Evolutionary conservation across 148 eudicot genomes (phyloP), one percentile per base, ranked within the genome.

Genomic region (Rhododendron mucronatum): DNA sequence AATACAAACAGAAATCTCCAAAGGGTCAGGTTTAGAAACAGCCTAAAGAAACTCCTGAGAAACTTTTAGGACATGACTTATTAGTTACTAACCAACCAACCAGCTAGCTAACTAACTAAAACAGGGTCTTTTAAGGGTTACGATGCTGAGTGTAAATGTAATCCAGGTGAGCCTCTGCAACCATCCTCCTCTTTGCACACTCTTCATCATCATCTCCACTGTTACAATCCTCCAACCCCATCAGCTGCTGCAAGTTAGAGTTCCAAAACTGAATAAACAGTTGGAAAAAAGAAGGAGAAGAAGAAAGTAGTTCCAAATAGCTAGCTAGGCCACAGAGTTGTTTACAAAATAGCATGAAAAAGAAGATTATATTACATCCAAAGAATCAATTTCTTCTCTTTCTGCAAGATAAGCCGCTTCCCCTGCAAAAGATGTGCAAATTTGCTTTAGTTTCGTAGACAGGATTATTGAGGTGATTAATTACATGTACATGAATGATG

Each of bases 131-230:
- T 14, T 74, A 89, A 28, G 92, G 92, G 50, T 33, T 88, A 2
- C 85, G 88, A 30, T 89, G 87, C 86, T 92, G 94, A 55, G 92
- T 92, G 91, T 92, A 92, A 75, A 92, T 92, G 85, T 81, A 81
- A 33, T 92, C 94, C 84, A 91, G 87, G 83, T 92, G 91, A 86
- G 88, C 92, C 88, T 92, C 92, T 87, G 91, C 82, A 77, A 82
- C 35, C 53, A 92, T 47, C 81, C 94, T 92, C 88, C 92, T 89
- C 83, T 86, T 89, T 71, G 87, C 0, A 73, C 92, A 92, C 26
- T 92, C 92, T 83, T 71, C 76, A 71, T 89, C 76, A 71, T 89
- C 92, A 87, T 91, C 91, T 71, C 84, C 89, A 67, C 78, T 51
- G 13, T 55, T 83, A 81, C 92, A 92, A 51, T 80, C 78, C 81